Conservation (phyloP, 1,284 basidiomycete genomes). For the Naganishia cerealis region DNA sequence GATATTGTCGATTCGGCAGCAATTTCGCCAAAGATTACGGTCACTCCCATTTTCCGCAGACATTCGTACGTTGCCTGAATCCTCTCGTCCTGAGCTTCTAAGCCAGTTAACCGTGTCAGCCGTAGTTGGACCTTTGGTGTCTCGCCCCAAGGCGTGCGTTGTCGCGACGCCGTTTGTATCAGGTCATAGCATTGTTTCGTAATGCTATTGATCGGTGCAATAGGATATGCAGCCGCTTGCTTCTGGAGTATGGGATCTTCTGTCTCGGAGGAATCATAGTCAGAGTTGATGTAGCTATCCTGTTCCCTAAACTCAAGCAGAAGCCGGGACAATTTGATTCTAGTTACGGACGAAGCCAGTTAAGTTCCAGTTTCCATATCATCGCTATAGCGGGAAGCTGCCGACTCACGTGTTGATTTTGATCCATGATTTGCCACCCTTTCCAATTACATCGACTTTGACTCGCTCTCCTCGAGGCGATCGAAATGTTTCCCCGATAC, state of each 20-base stretch:
- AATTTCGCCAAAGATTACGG: conserved; percentile 66
- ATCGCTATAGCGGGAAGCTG: not conserved
- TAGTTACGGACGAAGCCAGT: conserved; percentile 45
- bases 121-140: conserved; percentile 60
- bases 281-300: conserved; percentile 67
- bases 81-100: conserved; percentile 50
- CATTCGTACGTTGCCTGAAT: conserved; percentile 63
- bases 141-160: conserved; percentile 46
- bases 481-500: conserved; percentile 55
- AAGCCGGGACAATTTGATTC: conserved; percentile 72
- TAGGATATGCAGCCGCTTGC: conserved; percentile 33
- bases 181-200: conserved; percentile 53
- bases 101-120: conserved; percentile 66
- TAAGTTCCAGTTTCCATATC: not conserved
- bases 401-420: conserved; percentile 74
- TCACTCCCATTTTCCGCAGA: conserved; percentile 65
- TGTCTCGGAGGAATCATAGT: conserved; percentile 27
- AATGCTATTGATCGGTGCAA: conserved; percentile 66
- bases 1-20: conserved; percentile 19
- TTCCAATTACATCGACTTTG: conserved; percentile 75
- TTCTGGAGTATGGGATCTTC: conserved; percentile 11
- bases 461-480: conserved; percentile 41
- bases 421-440: conserved; percentile 71
- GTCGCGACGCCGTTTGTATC: conserved; percentile 62
- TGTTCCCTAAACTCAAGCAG: conserved; percentile 74